A percentile compares a stretch with the other conserved stretches of the same genome.
Evolutionary conservation across 179 eudicot species (phyloP).

Genomic region (Sideroxylon spinosum): DNA sequence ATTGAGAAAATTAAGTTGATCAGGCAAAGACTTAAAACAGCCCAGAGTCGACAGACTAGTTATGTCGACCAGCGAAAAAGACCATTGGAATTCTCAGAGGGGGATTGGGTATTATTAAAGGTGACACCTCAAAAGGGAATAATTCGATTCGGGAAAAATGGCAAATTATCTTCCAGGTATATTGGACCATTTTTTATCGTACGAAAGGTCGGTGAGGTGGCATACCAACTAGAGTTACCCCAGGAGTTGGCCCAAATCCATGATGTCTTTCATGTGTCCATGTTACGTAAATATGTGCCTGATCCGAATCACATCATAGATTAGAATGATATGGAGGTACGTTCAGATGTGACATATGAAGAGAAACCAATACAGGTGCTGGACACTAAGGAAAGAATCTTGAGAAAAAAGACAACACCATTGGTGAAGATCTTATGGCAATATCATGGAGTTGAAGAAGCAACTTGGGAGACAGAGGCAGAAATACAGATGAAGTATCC

Average conservation of each 20-base stretch:
- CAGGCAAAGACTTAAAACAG: not conserved
- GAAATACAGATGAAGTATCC: not conserved
- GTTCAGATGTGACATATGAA: too few relatives aligned
- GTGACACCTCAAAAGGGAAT: slow-evolving; percentile 9
- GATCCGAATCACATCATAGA: not conserved
- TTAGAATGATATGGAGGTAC: not conserved
- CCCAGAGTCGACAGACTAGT: slow-evolving; percentile 7
- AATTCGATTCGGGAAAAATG: not conserved
- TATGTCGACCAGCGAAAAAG: not conserved
- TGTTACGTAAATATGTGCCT: not conserved
- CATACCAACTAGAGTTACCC: slow-evolving; percentile 5
- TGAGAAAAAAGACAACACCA: too few relatives aligned
- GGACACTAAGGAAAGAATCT: too few relatives aligned
- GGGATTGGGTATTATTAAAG: slow-evolving; percentile 6
- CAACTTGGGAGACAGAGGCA: slow-evolving; percentile 7
- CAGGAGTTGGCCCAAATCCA: not conserved
- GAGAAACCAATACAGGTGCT: too few relatives aligned
- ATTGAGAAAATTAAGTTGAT: not conserved
- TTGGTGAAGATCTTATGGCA: not conserved
- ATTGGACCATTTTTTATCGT: slow-evolving; percentile 1
- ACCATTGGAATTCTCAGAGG: not conserved
- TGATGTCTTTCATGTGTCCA: slow-evolving; percentile 10
- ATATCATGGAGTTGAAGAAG: not conserved
- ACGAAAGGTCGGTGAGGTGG: not conserved
- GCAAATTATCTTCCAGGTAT: slow-evolving; percentile 17